phyloP scores from a whole-genome alignment of 306 rosid species.

The Trifolium dubium region DNA sequence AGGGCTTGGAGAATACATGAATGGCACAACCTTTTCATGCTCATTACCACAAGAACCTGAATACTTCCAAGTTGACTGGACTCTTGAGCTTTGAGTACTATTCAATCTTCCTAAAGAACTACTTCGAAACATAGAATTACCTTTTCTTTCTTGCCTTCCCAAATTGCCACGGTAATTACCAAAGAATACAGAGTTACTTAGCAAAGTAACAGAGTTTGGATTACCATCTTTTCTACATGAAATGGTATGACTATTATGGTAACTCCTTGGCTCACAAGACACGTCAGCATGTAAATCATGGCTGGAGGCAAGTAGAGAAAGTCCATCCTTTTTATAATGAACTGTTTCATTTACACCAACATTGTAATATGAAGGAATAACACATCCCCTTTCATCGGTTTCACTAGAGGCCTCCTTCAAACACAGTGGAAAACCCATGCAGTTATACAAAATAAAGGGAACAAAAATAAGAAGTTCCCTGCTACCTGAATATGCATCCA shows the following conservation, averaged over 20 bases:
- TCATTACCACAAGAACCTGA: slow-evolving; percentile 54
- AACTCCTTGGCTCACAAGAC: slow-evolving; percentile 40
- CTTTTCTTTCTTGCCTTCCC: slow-evolving; percentile 45
- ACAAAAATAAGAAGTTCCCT: slow-evolving; percentile 77
- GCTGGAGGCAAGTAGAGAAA: slow-evolving; percentile 58
- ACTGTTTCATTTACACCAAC: slow-evolving; percentile 51
- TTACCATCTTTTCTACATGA: slow-evolving; percentile 58
- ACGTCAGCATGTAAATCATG: slow-evolving; percentile 41
- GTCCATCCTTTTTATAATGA: slow-evolving; percentile 62
- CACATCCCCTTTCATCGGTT: slow-evolving; percentile 50
- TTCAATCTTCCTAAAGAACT: slow-evolving; percentile 44
- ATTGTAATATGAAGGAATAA: slow-evolving; percentile 72
- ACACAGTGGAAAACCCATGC: slow-evolving; percentile 74
- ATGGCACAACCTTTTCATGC: slow-evolving; percentile 67
- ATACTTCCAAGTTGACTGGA: slow-evolving; percentile 47
- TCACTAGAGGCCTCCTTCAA: slow-evolving; percentile 63
- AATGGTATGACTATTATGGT: slow-evolving; percentile 49
- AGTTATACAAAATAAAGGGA: slow-evolving; percentile 87
- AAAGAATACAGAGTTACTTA: slow-evolving; percentile 40
- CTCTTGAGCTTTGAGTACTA: slow-evolving; percentile 38
- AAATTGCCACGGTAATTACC: slow-evolving; percentile 42
- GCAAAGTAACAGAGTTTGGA: slow-evolving; percentile 41
- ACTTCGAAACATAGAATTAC: slow-evolving; percentile 39
- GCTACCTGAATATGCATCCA: slow-evolving; percentile 85
- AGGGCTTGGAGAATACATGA: slow-evolving; percentile 75